phyloP scores from a whole-genome alignment of 352 stramenopile species.

The Globisporangium cylindrosporum region DNA sequence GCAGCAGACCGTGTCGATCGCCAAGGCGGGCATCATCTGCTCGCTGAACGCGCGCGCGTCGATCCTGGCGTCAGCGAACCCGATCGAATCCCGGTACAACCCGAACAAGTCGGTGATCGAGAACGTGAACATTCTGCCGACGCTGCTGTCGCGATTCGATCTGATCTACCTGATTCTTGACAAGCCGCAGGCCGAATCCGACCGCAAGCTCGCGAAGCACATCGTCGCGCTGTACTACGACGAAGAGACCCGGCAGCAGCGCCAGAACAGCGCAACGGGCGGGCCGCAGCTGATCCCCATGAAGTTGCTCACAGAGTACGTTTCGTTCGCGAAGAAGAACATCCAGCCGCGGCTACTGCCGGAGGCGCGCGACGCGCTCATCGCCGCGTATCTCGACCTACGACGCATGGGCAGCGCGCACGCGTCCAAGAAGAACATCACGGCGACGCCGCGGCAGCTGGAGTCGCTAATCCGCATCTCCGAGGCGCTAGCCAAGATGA shows the following conservation, averaged over 20 bases:
- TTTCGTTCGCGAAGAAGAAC: slow-evolving; percentile 93
- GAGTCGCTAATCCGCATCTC: slow-evolving; percentile 98
- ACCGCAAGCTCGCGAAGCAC: slow-evolving; percentile 95
- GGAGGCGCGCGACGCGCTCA: slow-evolving; percentile 87
- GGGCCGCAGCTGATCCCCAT: slow-evolving; percentile 69
- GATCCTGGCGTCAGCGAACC: slow-evolving; percentile 98
- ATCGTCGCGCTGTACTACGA: slow-evolving; percentile 97
- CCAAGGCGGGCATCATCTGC: slow-evolving; percentile 97
- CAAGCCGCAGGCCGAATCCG: slow-evolving; percentile 91
- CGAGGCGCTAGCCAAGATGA: slow-evolving; percentile 95
- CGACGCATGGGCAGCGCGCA: slow-evolving; percentile 63
- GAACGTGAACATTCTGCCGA: slow-evolving; percentile 51
- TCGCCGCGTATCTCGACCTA: slow-evolving; percentile 93
- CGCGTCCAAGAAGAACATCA: slow-evolving; percentile 94
- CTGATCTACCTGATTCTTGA: slow-evolving; percentile 99
- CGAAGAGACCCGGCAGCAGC: slow-evolving; percentile 52
- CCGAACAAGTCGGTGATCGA: slow-evolving; percentile 90
- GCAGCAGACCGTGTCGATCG: slow-evolving; percentile 97
- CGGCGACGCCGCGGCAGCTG: slow-evolving; percentile 96
- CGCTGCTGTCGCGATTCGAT: slow-evolving; percentile 98
- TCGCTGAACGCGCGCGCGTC: slow-evolving; percentile 85
- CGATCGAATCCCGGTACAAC: slow-evolving; percentile 98
- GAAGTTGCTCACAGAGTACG: slow-evolving; percentile 93
- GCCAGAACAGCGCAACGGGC: slow-evolving; percentile 33
- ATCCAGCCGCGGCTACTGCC: slow-evolving; percentile 91